Percentiles rank a stretch among this genome's conserved stretches.
Conservation (phyloP, 2,329 filamentous ascomycete genomes). For the Tolypocladium capitatum region DNA sequence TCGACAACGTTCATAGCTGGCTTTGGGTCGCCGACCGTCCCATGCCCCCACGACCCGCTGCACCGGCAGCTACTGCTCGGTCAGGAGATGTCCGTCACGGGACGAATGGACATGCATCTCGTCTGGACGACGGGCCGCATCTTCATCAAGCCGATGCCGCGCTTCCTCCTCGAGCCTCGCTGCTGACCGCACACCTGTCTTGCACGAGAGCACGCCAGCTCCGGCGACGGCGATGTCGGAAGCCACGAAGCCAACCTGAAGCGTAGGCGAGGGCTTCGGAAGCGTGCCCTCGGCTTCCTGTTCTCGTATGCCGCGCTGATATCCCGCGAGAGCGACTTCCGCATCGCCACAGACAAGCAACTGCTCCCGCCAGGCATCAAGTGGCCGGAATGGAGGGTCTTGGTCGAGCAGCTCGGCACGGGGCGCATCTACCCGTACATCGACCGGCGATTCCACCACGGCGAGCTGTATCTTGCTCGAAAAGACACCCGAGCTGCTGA, state of each 20-base stretch:
- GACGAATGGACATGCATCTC: constrained; percentile 20
- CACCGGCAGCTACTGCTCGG: constrained; percentile 12
- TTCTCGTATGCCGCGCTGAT: constrained; percentile 9
- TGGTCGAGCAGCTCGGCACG: constrained; percentile 12
- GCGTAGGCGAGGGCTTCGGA: background rate
- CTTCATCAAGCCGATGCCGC: constrained; percentile 21
- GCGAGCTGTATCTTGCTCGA: too few species aligned
- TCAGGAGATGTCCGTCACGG: constrained; percentile 13
- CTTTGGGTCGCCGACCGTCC: too few species aligned
- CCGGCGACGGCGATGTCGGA: too few species aligned
- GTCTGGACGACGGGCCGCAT: constrained; percentile 12
- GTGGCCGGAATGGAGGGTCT: constrained; percentile 24
- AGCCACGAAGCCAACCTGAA: too few species aligned
- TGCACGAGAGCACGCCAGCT: too few species aligned
- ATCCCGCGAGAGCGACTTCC: constrained; percentile 21
- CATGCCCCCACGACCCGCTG: too few species aligned
- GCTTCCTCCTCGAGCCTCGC: constrained; percentile 15
- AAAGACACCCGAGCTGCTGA: too few species aligned
- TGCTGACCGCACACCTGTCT: too few species aligned
- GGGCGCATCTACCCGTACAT: constrained; percentile 17
- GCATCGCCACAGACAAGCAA: constrained; percentile 15
- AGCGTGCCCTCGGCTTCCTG: constrained; percentile 2
- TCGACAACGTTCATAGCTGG: too few species aligned
- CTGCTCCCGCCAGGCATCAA: constrained; percentile 18
- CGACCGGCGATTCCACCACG: constrained; percentile 24